Base-by-base conservation (phyloP, 2,329 filamentous ascomycete genomes). In the Plenodomus biglobosus region DNA sequence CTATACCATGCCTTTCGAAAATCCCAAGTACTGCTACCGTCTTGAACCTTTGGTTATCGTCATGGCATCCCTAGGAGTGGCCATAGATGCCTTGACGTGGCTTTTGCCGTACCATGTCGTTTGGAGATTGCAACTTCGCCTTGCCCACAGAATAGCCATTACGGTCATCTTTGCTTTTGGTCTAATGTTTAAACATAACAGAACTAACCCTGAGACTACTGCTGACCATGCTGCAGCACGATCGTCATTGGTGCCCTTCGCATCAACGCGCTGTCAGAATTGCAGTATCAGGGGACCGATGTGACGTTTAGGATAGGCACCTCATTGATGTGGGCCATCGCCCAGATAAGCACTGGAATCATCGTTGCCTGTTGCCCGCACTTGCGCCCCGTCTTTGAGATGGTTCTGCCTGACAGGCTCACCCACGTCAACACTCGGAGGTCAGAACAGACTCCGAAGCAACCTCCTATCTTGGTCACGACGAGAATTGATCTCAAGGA, bases 381-480 rank as follows among this genome's bases (percentile, higher is more conserved):
- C 8, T 40, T 65, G 20, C 58, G 59, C n/a, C 61, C 65, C 10
- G 7, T 61, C 1, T 63, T 68, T 36, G 58, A 65, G 32, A 55
- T 45, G 34, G 13, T 62, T 3, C 11, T 61, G 2, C 52, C 58
- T 5, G 48, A 18, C 18, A 38, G 43, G 5, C 39, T 61, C 8
- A 60, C 53, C 8, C 48, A 43, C n/a, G 38, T 56, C 35, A 40
- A 17, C 16, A 50, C 24, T 5, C 18, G 13, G 17, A 44, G 20
- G 35, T 42, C 38, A 10, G 8, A 32, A 3, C 27, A 32, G 8
- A 32, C 27, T 15, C 13, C 11, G 6, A 35, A 44, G 13, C 45
- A 42, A 3, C 24, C 41, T 4, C 55, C 41, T 4, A 65, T 66
- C 8, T 46, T 38, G 3, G 56, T 61, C 7, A 64, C 60, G 5